Evolutionary conservation across 2,329 filamentous ascomycete genomes (phyloP).

Genomic region (Pseudogymnoascus destructans): DNA sequence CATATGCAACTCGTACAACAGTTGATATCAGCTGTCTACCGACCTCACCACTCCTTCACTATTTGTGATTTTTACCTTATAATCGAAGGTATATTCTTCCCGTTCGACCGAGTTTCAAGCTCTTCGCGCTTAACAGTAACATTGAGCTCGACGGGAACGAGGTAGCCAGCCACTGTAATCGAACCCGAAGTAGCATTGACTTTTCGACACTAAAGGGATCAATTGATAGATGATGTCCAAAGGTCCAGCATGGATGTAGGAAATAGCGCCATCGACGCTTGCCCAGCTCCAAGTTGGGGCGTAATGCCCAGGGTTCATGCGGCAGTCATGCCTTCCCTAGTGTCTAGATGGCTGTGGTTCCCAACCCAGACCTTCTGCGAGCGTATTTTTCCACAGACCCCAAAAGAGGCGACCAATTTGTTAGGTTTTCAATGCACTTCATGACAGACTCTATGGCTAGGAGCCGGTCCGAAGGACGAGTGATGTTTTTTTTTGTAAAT

Average conservation of each 20-base stretch:
- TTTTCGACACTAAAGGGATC: not conserved
- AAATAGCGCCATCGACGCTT: not conserved
- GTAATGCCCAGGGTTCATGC: not conserved
- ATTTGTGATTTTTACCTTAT: not conserved
- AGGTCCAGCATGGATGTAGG: not conserved
- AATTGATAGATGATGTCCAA: not conserved
- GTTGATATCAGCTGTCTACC: not conserved
- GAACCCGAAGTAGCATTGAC: not conserved
- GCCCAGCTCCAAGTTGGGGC: not conserved
- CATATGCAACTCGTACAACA: not conserved
- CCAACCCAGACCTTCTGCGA: not conserved
- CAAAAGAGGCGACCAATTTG: not conserved
- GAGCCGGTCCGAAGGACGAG: not conserved
- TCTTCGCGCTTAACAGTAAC: not conserved
- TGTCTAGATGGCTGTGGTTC: not conserved
- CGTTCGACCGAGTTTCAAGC: not conserved
- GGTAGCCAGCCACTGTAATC: not conserved
- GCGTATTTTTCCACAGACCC: not conserved
- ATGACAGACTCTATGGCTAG: not conserved
- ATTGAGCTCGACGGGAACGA: not conserved
- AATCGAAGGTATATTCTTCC: not conserved
- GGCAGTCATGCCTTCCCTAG: not conserved
- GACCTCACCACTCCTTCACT: not conserved
- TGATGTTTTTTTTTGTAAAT: not conserved
- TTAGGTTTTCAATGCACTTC: not conserved